Evolutionary conservation across 257 asterid genomes (phyloP).

Genomic region (Solanum sitiens): DNA sequence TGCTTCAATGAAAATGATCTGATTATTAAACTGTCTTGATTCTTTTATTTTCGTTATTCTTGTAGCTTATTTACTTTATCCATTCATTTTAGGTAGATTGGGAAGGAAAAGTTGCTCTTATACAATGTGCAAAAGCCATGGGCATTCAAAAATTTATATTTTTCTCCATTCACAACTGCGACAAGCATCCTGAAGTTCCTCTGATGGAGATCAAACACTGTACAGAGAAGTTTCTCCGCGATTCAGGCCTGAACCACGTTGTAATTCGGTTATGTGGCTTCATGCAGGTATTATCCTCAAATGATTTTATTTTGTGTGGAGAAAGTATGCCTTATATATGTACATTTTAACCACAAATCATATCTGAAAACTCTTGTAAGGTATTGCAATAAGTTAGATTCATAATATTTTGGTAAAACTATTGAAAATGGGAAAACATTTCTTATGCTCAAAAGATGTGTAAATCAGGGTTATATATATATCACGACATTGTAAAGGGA

Average conservation of each 20-base stretch:
- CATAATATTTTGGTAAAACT: not conserved
- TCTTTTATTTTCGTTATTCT: not conserved
- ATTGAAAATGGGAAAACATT: not conserved
- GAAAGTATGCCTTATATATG: not conserved
- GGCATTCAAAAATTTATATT: conserved; percentile 82
- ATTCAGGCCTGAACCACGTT: conserved; percentile 74
- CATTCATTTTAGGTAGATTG: conserved; percentile 84
- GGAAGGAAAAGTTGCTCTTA: conserved; percentile 99
- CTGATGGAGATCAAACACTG: conserved; percentile 96
- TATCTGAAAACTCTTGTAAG: not conserved
- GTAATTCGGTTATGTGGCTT: conserved; percentile 88
- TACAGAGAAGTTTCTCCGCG: conserved; percentile 82
- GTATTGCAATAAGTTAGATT: not conserved
- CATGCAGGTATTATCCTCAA: conserved; percentile 65
- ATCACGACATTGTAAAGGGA: not conserved
- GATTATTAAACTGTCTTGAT: not conserved
- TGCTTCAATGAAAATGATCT: not conserved
- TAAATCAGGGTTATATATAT: not conserved
- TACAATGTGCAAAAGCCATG: conserved; percentile 98
- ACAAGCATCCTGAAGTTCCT: conserved; percentile 98
- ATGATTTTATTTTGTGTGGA: not conserved
- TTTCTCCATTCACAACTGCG: conserved; percentile 95
- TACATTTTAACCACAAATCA: not conserved
- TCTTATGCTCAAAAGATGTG: not conserved
- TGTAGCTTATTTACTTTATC: conserved; percentile 6